A percentile compares a stretch with the other conserved stretches of the same genome.
These are phyloP conservation scores for Aspergillus bombycis DNA, from an alignment of 2,329 filamentous ascomycete species.

Conservation along the genomic window DNA sequence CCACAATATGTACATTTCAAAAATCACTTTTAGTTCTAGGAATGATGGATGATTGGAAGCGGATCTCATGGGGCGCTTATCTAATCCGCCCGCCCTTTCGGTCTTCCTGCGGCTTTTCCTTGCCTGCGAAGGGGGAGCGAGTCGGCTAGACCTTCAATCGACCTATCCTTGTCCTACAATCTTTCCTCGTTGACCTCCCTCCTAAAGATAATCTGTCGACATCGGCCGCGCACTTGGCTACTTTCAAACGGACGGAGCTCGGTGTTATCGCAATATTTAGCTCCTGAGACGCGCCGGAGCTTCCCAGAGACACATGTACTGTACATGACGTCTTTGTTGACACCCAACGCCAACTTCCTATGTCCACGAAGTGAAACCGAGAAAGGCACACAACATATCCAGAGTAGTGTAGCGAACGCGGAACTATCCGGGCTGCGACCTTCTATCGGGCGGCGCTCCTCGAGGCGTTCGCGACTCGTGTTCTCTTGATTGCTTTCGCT, in stretches of 20 bases:
- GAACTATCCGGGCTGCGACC: constrained; percentile 16
- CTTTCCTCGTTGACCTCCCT: neutral
- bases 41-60: constrained; percentile 7
- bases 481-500: constrained; percentile 19
- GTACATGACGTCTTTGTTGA: constrained; percentile 45
- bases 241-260: constrained; percentile 3
- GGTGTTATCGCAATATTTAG: constrained; percentile 12
- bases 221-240: constrained; percentile 6
- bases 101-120: constrained; percentile 18
- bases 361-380: constrained; percentile 14
- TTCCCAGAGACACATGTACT: constrained; percentile 29
- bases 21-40: neutral
- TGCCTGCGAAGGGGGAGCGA: constrained; percentile 19
- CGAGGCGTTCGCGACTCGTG: constrained; percentile 37
- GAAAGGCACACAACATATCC: constrained; percentile 11
- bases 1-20: neutral
- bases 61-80: constrained; percentile 25
- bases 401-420: neutral
- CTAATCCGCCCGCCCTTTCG: constrained; percentile 30
- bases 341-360: constrained; percentile 23
- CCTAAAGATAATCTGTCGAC: neutral
- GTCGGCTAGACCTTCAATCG: constrained; percentile 11
- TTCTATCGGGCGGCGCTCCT: constrained; percentile 32
- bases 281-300: constrained; percentile 22
- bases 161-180: constrained; percentile 9